Evolutionary conservation across 805 yeast genomes (phyloP).

Genomic region (Lipomyces spencermartinsiae): DNA sequence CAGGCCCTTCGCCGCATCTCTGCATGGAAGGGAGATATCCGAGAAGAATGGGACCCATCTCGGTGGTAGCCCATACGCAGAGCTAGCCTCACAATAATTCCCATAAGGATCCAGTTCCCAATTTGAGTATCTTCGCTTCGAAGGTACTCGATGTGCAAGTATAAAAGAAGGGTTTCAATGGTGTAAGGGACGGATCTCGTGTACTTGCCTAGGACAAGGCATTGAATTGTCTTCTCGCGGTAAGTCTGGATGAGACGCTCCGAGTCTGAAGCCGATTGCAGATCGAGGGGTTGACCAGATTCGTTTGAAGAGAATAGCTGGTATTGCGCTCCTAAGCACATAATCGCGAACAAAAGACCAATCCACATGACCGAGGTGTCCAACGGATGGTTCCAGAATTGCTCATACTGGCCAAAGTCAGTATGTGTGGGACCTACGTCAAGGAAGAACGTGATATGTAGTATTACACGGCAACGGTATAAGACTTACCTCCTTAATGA

Average conservation of each 20-base stretch:
- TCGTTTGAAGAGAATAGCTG: background rate
- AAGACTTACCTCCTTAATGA: constrained; percentile 16
- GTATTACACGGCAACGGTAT: background rate
- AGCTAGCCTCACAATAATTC: background rate
- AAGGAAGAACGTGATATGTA: too few relatives aligned
- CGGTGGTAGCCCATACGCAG: constrained; percentile 6
- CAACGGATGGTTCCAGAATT: constrained; percentile 44
- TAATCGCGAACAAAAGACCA: constrained; percentile 42
- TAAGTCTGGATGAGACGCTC: constrained; percentile 24
- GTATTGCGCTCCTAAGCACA: constrained; percentile 14
- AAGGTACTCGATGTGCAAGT: background rate
- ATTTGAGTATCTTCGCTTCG: background rate
- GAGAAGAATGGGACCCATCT: background rate
- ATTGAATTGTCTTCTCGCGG: constrained; percentile 14
- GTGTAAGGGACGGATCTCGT: constrained; percentile 2
- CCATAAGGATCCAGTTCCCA: background rate
- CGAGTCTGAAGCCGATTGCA: too few relatives aligned
- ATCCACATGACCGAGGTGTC: constrained; percentile 44
- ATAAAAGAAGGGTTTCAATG: background rate
- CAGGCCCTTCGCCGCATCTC: constrained; percentile 42
- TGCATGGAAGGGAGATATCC: constrained; percentile 9
- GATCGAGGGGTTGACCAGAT: too few relatives aligned
- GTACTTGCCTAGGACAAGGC: background rate
- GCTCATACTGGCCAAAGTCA: constrained; percentile 40
- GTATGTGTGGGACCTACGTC: constrained; percentile 42